Evolutionary conservation across 371 early-diverging fungal genomes (phyloP).

Genomic region (Rhizopus microsporus): DNA sequence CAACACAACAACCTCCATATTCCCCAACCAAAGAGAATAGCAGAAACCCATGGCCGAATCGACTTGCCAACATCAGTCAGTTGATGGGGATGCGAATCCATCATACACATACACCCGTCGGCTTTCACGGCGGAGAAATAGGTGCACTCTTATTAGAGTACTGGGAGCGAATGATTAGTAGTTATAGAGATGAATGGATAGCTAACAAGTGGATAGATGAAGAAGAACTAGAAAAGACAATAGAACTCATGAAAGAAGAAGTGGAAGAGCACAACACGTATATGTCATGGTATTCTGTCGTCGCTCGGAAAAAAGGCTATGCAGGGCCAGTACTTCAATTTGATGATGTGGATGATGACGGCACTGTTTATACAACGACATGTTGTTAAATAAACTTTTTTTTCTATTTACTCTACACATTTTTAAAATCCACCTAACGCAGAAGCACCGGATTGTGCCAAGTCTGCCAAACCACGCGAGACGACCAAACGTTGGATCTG

Average conservation of each 20-base stretch:
- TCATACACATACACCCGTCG: conserved; percentile 48
- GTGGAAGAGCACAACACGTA: conserved; percentile 41
- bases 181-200: conserved; percentile 36
- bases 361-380: conserved; percentile 20
- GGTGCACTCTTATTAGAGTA: conserved; percentile 40
- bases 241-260: conserved; percentile 33
- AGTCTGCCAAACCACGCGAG: conserved; percentile 73
- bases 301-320: conserved; percentile 49
- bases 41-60: conserved; percentile 44
- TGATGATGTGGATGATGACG: conserved; percentile 38
- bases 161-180: conserved; percentile 40
- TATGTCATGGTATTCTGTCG: conserved; percentile 53
- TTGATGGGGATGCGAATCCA: conserved; percentile 43
- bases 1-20: conserved; percentile 14
- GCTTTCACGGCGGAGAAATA: conserved; percentile 37
- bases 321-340: conserved; percentile 41
- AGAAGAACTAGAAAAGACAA: conserved; percentile 33
- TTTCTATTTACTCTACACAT: neutral
- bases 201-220: conserved; percentile 36
- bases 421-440: conserved; percentile 47
- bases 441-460: conserved; percentile 36
- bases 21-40: conserved; percentile 7
- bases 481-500: conserved; percentile 95
- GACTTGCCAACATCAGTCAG: conserved; percentile 36
- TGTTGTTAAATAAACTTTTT: conserved; percentile 8